Evolutionary conservation across 768 basidiomycete species (phyloP).

Genomic region (Auricularia sp.): DNA sequence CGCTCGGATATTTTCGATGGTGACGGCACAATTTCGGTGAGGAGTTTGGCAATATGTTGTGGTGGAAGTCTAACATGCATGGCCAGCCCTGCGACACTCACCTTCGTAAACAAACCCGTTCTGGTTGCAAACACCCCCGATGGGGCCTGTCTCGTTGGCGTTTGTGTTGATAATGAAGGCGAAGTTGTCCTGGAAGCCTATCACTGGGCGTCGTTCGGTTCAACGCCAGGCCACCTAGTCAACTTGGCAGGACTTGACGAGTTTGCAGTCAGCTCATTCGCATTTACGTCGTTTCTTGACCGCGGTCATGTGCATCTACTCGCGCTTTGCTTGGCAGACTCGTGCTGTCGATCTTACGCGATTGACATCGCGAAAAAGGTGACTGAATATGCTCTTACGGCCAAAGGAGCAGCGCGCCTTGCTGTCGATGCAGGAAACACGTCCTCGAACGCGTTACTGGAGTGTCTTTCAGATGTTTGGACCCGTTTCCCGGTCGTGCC

Average conservation of each 20-base stretch:
- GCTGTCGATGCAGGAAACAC: background rate
- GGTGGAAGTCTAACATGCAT: no score
- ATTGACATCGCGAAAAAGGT: constrained; percentile 44
- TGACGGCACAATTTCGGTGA: constrained; percentile 45
- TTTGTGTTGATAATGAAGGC: constrained; percentile 15
- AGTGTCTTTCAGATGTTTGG: constrained; percentile 49
- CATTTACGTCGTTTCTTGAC: constrained; percentile 36
- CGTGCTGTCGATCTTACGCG: constrained; percentile 30
- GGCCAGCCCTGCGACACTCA: constrained; percentile 34
- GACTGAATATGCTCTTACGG: constrained; percentile 47
- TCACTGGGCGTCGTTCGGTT: constrained; percentile 51
- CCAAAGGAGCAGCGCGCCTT: constrained; percentile 21
- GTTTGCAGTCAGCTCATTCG: constrained; percentile 11
- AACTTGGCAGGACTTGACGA: constrained; percentile 19
- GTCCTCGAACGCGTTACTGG: constrained; percentile 35
- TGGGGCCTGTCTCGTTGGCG: constrained; percentile 39
- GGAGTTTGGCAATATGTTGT: constrained; percentile 2
- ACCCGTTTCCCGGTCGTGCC: constrained; percentile 49
- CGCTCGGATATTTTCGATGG: constrained; percentile 43
- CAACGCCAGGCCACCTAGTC: constrained; percentile 31
- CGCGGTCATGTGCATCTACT: constrained; percentile 35
- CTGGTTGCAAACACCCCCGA: constrained; percentile 41
- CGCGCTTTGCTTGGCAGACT: constrained; percentile 23
- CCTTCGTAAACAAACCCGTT: constrained; percentile 25
- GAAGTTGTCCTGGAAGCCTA: constrained; percentile 26